Percentiles rank a stretch among this genome's conserved stretches.
phyloP scores from a whole-genome alignment of 441 rosid species.

The Populus hybrid region DNA sequence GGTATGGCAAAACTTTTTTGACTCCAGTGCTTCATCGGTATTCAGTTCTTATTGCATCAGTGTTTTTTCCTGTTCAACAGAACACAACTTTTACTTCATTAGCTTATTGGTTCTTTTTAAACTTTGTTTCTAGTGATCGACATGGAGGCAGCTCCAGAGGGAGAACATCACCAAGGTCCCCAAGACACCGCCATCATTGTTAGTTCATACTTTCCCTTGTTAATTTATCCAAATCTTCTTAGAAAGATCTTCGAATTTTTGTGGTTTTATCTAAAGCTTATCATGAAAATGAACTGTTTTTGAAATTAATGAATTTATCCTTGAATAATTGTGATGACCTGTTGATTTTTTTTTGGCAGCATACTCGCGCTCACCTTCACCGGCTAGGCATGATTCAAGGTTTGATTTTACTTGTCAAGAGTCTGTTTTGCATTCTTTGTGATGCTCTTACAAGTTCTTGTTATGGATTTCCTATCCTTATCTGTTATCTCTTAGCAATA shows the following conservation, averaged over 20 bases:
- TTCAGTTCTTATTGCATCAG: neutral
- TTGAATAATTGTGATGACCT: slow-evolving; percentile 9
- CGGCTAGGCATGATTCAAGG: slow-evolving; percentile 58
- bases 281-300: neutral
- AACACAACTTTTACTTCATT: neutral
- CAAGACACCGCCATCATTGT: slow-evolving; percentile 62
- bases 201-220: slow-evolving; percentile 30
- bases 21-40: neutral
- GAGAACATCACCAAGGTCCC: slow-evolving; percentile 64
- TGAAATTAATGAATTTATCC: neutral
- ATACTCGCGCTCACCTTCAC: slow-evolving; percentile 61
- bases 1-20: slow-evolving; percentile 29
- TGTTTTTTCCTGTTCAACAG: neutral
- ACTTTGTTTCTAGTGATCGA: slow-evolving; percentile 49
- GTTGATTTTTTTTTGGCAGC: slow-evolving; percentile 44
- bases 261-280: neutral
- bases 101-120: neutral
- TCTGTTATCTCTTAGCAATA: neutral
- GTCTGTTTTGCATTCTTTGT: neutral
- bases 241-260: neutral
- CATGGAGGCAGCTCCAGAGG: slow-evolving; percentile 55
- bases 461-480: neutral
- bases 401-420: slow-evolving; percentile 30
- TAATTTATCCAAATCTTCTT: slow-evolving; percentile 10
- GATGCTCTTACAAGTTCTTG: neutral